These are phyloP conservation scores for Pedinophyceae sp. DNA, from an alignment of 139 green algal genomes.

Conservation along the genomic window DNA sequence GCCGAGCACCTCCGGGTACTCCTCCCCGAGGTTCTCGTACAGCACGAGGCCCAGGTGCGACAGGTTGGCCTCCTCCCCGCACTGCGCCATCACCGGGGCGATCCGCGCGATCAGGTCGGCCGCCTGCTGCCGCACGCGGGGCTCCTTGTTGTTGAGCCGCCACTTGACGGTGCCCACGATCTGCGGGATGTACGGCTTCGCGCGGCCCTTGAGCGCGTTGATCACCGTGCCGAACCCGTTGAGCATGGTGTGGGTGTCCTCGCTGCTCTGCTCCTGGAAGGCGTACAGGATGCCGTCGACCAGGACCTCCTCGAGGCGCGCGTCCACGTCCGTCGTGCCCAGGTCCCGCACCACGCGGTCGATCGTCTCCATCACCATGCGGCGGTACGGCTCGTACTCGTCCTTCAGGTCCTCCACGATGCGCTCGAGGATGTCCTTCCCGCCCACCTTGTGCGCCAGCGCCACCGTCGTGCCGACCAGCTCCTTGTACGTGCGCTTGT, in stretches of 20 bases:
- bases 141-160: slow-evolving; percentile 96
- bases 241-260: slow-evolving; percentile 77
- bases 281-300: slow-evolving; percentile 97
- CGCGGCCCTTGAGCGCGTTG: slow-evolving; percentile 73
- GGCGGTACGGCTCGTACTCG: slow-evolving; percentile 89
- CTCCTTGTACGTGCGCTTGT: slow-evolving; percentile 75
- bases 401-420: slow-evolving; percentile 98
- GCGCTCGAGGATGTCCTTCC: slow-evolving; percentile 67
- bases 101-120: slow-evolving; percentile 91
- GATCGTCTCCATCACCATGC: slow-evolving; percentile 96
- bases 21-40: slow-evolving; percentile 95
- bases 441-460: slow-evolving; percentile 54
- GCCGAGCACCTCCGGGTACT: slow-evolving; percentile 94
- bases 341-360: slow-evolving; percentile 77
- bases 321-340: slow-evolving; percentile 83
- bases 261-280: slow-evolving; percentile 88
- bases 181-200: slow-evolving; percentile 94
- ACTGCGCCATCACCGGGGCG: slow-evolving; percentile 84
- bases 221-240: slow-evolving; percentile 95
- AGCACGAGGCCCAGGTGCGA: slow-evolving; percentile 90
- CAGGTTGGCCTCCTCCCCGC: slow-evolving; percentile 92
- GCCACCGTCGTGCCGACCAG: slow-evolving; percentile 93
- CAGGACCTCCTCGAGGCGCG: slow-evolving; percentile 88
- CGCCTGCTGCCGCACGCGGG: slow-evolving; percentile 90
- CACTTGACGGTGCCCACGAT: slow-evolving; percentile 99